A percentile compares a stretch with the other conserved stretches of the same genome.
Evolutionary conservation across 2,329 filamentous ascomycete genomes (phyloP).

Genomic region (Rhynchosporium agropyri): DNA sequence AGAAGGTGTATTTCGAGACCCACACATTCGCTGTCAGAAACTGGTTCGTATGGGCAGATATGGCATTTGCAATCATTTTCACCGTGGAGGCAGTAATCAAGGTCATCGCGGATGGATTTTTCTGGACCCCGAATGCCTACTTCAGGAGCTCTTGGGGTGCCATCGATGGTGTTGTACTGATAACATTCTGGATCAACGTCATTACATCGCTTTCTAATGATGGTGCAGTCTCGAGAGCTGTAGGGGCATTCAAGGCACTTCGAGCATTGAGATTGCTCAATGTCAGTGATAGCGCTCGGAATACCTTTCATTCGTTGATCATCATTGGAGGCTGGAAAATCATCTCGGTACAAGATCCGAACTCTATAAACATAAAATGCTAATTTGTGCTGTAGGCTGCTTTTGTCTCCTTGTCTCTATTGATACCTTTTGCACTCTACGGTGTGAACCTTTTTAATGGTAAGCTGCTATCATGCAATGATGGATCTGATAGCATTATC

Average conservation of each 20-base stretch:
- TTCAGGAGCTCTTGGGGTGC: conserved; percentile 96
- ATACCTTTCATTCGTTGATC: conserved; percentile 96
- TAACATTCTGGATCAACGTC: conserved; percentile 96
- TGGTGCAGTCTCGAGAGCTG: conserved; percentile 82
- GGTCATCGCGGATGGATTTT: conserved; percentile 89
- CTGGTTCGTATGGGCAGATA: conserved; percentile 95
- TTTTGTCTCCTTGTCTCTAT: conserved; percentile 88
- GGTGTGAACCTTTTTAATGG: conserved; percentile 92
- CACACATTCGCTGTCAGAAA: conserved; percentile 64
- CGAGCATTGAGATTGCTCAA: conserved; percentile 90
- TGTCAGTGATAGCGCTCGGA: conserved; percentile 90
- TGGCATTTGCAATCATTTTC: conserved; percentile 87
- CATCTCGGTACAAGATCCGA: conserved; percentile 47
- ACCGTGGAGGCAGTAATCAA: conserved; percentile 87
- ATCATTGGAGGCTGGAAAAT: conserved; percentile 95
- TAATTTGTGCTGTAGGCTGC: conserved; percentile 58
- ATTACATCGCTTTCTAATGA: conserved; percentile 79
- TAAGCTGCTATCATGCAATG: conserved; percentile 79
- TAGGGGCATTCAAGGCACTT: conserved; percentile 96
- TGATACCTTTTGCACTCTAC: conserved; percentile 97
- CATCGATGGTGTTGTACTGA: conserved; percentile 87
- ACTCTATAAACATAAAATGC: not conserved
- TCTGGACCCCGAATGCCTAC: conserved; percentile 97
- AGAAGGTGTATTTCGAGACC: conserved; percentile 78
- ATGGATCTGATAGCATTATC: conserved; percentile 57